These are phyloP conservation scores for Fraxinus albicans DNA, from an alignment of 305 asterid species.

Conservation along the genomic window DNA sequence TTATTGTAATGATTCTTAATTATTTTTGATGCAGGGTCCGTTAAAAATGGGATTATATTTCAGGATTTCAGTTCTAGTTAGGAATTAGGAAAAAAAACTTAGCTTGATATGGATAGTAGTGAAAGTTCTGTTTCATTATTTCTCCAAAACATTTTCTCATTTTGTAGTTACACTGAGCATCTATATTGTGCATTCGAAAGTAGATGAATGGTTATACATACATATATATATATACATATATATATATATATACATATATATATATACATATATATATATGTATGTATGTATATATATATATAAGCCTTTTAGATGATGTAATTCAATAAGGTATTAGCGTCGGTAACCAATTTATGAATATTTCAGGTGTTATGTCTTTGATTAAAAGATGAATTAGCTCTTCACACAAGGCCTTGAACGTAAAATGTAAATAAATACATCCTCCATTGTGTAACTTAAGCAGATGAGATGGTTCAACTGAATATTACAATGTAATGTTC, in stretches of 20 bases:
- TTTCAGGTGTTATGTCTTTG: background rate
- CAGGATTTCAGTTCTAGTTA: background rate
- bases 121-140: background rate
- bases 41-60: conserved; percentile 6
- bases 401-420: background rate
- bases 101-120: background rate
- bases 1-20: conserved; percentile 10
- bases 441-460: background rate
- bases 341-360: background rate
- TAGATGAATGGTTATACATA: too few species aligned
- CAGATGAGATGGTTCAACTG: background rate
- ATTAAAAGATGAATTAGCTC: background rate
- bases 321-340: background rate
- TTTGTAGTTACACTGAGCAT: background rate
- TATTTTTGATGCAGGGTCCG: background rate
- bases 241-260: too few species aligned
- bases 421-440: background rate
- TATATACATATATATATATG: too few species aligned
- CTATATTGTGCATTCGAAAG: background rate
- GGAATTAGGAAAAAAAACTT: background rate
- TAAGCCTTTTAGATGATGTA: too few species aligned
- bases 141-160: background rate
- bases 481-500: background rate
- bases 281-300: too few species aligned
- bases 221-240: too few species aligned